Base-by-base conservation (phyloP, 1,139 yeast genomes). In the Yamadazyma buinensis region DNA sequence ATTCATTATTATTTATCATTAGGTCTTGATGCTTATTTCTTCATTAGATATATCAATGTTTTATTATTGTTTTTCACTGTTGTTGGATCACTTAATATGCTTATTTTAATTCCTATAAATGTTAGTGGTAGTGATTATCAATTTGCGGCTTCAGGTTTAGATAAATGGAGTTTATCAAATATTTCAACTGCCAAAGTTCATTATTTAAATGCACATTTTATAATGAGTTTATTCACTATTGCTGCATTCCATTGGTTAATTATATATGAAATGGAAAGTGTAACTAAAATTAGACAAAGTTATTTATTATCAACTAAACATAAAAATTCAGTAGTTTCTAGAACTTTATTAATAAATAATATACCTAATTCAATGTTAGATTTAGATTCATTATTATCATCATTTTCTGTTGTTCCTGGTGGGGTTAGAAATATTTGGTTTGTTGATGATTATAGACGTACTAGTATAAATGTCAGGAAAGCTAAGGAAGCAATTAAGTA, bases 1-100 rank as follows among this genome's bases (percentile, higher is more conserved):
- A 61, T 72, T 13, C 63, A 64, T 14, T 58, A 64, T 28, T 80
- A 73, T 47, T 47, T 67, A 27, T 49, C 63, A 3, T 53, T 66
- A 46, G 88, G 88, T 0, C 51, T 81, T n/a, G 90, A 83, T 52
- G 73, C 84, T 0, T 81, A 78, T 48, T 75, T 78, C 44, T 77
- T 81, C 43, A 46, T 81, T 3, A 53, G 88, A 35, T 81, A 67
- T 44, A 52, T 81, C 27, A 61, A 64, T 34, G 58, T 77, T 2
- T 44, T 80, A 15, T 49, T 72, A 23, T 44, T 72, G 2, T 67
- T 77, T 38, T 80, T 80, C 45, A 38, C 61, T 1, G 61, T 70
- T 0, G 54, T 80, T 17, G 78, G 84, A 0, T 34, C 67, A 1
- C 36, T 78, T 18, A 77, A 76, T 39, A 59, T 80, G 36, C 63